Conservation (phyloP, 2,329 filamentous ascomycete genomes). For the Ascochyta lentis region DNA sequence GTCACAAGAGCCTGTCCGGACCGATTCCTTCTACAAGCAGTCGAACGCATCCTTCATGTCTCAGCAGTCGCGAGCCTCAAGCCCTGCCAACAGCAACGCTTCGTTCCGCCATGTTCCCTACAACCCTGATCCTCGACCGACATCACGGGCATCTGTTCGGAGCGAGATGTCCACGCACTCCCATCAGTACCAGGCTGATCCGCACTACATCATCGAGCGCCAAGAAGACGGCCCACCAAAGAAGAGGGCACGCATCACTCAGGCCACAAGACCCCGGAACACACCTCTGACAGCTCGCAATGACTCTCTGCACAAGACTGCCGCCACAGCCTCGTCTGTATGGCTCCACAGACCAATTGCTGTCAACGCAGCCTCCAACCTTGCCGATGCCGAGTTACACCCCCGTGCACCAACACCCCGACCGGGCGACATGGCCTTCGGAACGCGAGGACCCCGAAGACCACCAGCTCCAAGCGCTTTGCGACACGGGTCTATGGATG, state of each 20-base stretch:
- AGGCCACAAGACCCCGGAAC: slow-evolving; percentile 74
- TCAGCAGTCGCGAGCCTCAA: slow-evolving; percentile 52
- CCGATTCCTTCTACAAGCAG: slow-evolving; percentile 39
- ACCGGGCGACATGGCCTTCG: slow-evolving; percentile 57
- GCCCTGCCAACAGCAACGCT: slow-evolving; percentile 53
- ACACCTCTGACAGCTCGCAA: slow-evolving; percentile 74
- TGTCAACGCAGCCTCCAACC: slow-evolving; percentile 55
- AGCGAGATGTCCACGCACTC: slow-evolving; percentile 35
- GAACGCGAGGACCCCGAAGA: slow-evolving; percentile 39
- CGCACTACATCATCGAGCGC: slow-evolving; percentile 35
- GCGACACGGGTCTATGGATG: slow-evolving; percentile 67
- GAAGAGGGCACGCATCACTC: slow-evolving; percentile 81
- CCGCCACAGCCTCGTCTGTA: slow-evolving; percentile 87
- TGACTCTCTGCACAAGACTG: slow-evolving; percentile 86
- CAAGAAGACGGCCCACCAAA: slow-evolving; percentile 64
- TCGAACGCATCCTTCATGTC: slow-evolving; percentile 33
- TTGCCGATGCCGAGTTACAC: slow-evolving; percentile 70
- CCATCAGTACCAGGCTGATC: slow-evolving; percentile 28
- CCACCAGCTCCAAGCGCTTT: slow-evolving; percentile 56
- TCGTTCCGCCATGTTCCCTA: slow-evolving; percentile 45
- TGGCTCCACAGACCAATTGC: slow-evolving; percentile 80
- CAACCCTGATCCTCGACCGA: slow-evolving; percentile 45
- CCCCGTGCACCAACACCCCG: slow-evolving; percentile 80
- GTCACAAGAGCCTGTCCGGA: slow-evolving; percentile 32
- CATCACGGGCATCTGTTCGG: slow-evolving; percentile 49